Evolutionary conservation across 495 filamentous ascomycete genomes (phyloP), one percentile per base, ranked within the genome.

Genomic region (Penicillium samsonianum): DNA sequence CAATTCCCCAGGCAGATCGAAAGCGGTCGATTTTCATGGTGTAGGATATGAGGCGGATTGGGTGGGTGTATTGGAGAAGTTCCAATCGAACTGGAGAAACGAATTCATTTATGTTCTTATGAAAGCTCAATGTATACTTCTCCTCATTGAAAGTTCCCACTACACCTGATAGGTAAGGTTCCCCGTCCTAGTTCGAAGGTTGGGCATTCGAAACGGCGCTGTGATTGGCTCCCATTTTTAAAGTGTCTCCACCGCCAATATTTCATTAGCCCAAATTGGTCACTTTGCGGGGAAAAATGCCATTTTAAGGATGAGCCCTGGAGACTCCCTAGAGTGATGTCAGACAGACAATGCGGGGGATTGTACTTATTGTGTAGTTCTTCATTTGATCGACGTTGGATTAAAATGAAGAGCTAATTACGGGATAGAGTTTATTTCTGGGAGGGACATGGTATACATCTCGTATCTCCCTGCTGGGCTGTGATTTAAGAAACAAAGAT

Each of bases 1-100:
- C 63, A 49, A 68, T 49, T n/a, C 65, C 65, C 63, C 65, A 68
- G 22, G 42, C 33, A 19, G 65, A 63, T n/a, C 65, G 57, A 42
- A 63, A 60, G 10, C 63, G 63, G 17, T 47, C 49, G 17, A 65
- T 59, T 53, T 31, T 59, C 58, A 65, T 64, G 4, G 19, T 50
- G 22, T 11, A 37, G 12, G 8, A 25, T 17, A 40, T 6, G n/a
- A 0, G 5, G 37, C 1, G 1, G 25, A 53, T 37, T n/a, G n/a
- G n/a, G n/a, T 6, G 8, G 30, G 19, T 12, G 23, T 25, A 6
- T 5, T 12, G 20, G 43, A 45, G 22, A 14, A 45, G 23, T 3
- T 46, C 4, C 22, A 14, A 46, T 16, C 28, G 43, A 46, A 11
- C 20, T 45, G 42, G 20, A 46, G 23, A 46, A 28, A 46, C 12